Base-by-base conservation (phyloP, 495 filamentous ascomycete genomes). In the Lasiosphaeria hispida region DNA sequence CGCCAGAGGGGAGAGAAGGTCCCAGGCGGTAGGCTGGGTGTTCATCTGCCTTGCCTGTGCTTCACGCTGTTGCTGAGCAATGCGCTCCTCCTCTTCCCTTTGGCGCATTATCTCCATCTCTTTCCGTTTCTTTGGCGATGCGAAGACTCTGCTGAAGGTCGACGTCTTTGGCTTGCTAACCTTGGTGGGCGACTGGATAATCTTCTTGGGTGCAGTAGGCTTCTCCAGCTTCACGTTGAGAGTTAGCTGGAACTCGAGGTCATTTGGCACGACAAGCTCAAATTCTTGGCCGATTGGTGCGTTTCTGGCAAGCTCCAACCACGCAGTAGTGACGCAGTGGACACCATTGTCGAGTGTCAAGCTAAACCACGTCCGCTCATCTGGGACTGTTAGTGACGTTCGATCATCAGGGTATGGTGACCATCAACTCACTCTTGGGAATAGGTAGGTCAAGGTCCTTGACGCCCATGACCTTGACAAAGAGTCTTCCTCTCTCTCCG, bases 231-330 rank as follows among this genome's bases (percentile, higher is more conserved):
- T 97, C 57, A 93, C 94, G 59, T 97, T 95, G 17, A 98, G 82
- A 1, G 94, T 97, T 33, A 98, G 81, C 68, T 97, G 93, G 72
- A 98, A 98, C 70, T 98, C 94, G 18, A 98, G 81, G 63, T 97
- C 93, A 63, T 96, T 92, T 39, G 95, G 88, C 39, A 98, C 94
- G 52, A 97, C 92, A 38, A 98, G 85, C 72, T 98, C 94, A 59
- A 98, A 98, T 69, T 98, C 94, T 65, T 98, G 94, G 15, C 94
- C 94, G 63, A 98, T 97, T 3, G 95, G 93, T 14, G 95, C 95
- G 41, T 86, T 92, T 57, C 88, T 89, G 48, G 92, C 95, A 23
- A 98, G 79, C 69, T 98, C 94, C 2, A 97, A 75, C 91, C 92
- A 97, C 0, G 91, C 85, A 6, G 94, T 98, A 1, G 94, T 97